Percentiles rank a stretch among this genome's conserved stretches.
Evolutionary conservation across 2,329 filamentous ascomycete genomes (phyloP).

Genomic region (Bipolaris zeicola): DNA sequence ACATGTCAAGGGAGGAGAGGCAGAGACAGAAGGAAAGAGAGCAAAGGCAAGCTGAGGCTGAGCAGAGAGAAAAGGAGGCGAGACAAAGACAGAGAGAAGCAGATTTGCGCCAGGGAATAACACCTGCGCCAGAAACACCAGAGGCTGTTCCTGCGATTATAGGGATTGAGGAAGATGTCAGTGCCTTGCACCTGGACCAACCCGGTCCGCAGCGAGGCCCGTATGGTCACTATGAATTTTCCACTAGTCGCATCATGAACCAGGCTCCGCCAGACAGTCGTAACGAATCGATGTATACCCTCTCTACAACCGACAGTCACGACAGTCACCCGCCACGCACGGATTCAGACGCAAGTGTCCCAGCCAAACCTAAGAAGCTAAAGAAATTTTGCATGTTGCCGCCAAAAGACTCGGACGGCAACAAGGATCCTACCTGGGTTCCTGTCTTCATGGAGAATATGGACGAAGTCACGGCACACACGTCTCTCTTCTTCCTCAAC

Average conservation of each 20-base stretch:
- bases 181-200: constrained; percentile 27
- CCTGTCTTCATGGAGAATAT: constrained; percentile 80
- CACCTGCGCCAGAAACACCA: constrained; percentile 16
- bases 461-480: constrained; percentile 86
- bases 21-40: constrained; percentile 16
- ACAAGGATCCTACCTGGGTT: constrained; percentile 74
- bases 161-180: constrained; percentile 28
- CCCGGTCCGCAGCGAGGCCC: constrained; percentile 15
- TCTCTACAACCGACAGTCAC: constrained; percentile 27
- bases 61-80: constrained; percentile 19
- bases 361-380: constrained; percentile 57
- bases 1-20: constrained; percentile 9
- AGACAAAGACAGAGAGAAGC: constrained; percentile 16
- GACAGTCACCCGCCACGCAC: constrained; percentile 3
- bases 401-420: constrained; percentile 60
- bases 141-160: constrained; percentile 5
- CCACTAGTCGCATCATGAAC: constrained; percentile 36
- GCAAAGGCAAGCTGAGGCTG: constrained; percentile 12
- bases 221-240: constrained; percentile 40
- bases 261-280: constrained; percentile 34
- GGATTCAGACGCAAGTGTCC: neutral
- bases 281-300: constrained; percentile 24
- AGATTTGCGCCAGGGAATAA: constrained; percentile 9
- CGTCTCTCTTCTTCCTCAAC: constrained; percentile 76
- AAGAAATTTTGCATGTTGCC: constrained; percentile 81